Percentiles rank a stretch among this genome's conserved stretches.
These are phyloP conservation scores for Carex sylvatica DNA, from an alignment of 202 grass and related monocot species.

Conservation along the genomic window DNA sequence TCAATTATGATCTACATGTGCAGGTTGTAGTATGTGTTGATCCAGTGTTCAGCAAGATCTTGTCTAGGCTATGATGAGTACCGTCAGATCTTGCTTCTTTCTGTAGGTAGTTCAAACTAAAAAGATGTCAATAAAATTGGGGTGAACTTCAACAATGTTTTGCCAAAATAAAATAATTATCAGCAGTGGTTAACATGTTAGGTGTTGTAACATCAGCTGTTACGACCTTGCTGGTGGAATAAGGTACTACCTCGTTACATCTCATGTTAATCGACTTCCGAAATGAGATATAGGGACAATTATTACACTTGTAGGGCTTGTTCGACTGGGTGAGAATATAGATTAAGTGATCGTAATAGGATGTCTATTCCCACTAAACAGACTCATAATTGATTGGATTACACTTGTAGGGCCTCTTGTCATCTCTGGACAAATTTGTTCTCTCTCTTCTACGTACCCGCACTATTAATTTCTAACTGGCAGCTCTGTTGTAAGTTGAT, in stretches of 20 bases:
- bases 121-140: not conserved
- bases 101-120: not conserved
- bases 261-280: not conserved
- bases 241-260: not conserved
- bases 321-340: too few relatives aligned
- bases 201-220: not conserved
- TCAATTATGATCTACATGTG: conserved; percentile 5
- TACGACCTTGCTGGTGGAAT: not conserved
- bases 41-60: conserved; percentile 46
- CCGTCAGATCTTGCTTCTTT: not conserved
- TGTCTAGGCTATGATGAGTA: conserved; percentile 52
- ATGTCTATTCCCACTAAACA: too few relatives aligned
- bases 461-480: too few relatives aligned
- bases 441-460: too few relatives aligned
- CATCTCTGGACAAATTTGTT: too few relatives aligned
- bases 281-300: not conserved
- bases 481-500: too few relatives aligned
- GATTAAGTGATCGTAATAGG: too few relatives aligned
- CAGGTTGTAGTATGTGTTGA: conserved; percentile 87
- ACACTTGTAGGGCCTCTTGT: too few relatives aligned
- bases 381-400: too few relatives aligned
- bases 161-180: not conserved
- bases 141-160: not conserved
- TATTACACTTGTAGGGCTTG: too few relatives aligned
- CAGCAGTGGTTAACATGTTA: too few relatives aligned